Percentiles rank a stretch among this genome's conserved stretches.
phyloP scores from a whole-genome alignment of 108 stramenopile genomes.

The Aurantiochytrium sp. region DNA sequence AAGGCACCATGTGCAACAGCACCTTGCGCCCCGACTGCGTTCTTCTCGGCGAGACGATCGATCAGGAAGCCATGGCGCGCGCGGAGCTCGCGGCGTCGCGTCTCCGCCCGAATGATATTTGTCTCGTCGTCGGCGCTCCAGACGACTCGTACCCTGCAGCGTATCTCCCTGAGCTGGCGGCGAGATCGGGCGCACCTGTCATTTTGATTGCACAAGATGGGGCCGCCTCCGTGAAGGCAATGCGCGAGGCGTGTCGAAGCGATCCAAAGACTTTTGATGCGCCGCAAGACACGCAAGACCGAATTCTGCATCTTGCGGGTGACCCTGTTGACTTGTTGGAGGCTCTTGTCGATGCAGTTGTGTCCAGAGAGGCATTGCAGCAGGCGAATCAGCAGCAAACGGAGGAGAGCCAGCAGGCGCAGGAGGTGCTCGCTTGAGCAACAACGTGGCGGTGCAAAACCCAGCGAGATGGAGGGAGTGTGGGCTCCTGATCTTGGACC shows the following conservation, averaged over 20 bases:
- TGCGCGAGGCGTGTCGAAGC: too few species aligned
- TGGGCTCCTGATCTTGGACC: not conserved
- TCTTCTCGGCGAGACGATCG: not conserved
- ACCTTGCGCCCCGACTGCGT: not conserved
- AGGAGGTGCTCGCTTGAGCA: too few species aligned
- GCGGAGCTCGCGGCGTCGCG: not conserved
- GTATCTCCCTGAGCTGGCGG: not conserved
- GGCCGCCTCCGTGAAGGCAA: not conserved
- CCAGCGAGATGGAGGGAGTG: too few species aligned
- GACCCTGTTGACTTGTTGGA: not conserved
- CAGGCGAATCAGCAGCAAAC: too few species aligned
- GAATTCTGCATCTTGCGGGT: not conserved
- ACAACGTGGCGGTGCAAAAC: too few species aligned
- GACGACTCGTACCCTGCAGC: not conserved
- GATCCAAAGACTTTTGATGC: too few species aligned
- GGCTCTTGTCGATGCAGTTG: not conserved
- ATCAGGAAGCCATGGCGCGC: not conserved
- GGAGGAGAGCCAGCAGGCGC: too few species aligned
- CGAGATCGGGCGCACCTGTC: not conserved
- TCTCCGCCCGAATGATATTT: not conserved
- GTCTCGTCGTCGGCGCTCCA: not conserved
- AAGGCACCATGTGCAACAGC: not conserved
- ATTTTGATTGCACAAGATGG: not conserved
- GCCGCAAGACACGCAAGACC: not conserved
- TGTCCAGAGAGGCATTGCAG: too few species aligned